Conservation (phyloP, 1,284 basidiomycete species). For the Stygiomarasmius scandens region DNA sequence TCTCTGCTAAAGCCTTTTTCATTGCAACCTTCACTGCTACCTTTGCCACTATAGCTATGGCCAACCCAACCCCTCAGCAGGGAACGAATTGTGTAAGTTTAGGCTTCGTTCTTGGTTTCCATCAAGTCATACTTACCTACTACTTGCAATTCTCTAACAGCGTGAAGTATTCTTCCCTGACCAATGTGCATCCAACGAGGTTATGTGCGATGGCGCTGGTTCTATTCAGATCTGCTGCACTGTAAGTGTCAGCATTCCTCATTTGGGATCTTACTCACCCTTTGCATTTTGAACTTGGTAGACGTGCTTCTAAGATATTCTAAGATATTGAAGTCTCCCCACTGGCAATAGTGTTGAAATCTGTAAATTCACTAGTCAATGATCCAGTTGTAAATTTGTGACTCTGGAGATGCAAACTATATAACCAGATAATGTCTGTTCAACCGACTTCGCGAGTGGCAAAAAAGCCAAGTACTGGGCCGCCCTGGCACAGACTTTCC, state of each 20-base stretch:
- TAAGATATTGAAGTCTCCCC: neutral
- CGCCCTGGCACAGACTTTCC: no score
- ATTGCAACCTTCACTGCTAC: neutral
- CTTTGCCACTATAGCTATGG: neutral
- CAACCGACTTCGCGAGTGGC: no score
- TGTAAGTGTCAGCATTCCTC: neutral
- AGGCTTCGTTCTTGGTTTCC: neutral
- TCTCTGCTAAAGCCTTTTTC: neutral
- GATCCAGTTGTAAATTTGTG: neutral
- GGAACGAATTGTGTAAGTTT: neutral
- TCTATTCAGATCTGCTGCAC: constrained; percentile 2
- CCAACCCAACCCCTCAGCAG: neutral
- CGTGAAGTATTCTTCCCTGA: constrained; percentile 6
- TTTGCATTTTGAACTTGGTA: neutral
- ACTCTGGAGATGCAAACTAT: neutral
- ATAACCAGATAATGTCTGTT: neutral
- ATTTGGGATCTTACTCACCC: neutral
- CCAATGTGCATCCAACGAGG: constrained; percentile 1
- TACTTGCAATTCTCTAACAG: neutral
- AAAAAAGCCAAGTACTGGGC: no score
- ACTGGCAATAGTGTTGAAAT: neutral
- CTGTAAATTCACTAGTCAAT: neutral
- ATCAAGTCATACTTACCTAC: neutral
- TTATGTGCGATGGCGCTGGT: constrained; percentile 1
- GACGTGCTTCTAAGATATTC: neutral